Conservation (phyloP, 305 asterid species). For the Rubia balearica region DNA sequence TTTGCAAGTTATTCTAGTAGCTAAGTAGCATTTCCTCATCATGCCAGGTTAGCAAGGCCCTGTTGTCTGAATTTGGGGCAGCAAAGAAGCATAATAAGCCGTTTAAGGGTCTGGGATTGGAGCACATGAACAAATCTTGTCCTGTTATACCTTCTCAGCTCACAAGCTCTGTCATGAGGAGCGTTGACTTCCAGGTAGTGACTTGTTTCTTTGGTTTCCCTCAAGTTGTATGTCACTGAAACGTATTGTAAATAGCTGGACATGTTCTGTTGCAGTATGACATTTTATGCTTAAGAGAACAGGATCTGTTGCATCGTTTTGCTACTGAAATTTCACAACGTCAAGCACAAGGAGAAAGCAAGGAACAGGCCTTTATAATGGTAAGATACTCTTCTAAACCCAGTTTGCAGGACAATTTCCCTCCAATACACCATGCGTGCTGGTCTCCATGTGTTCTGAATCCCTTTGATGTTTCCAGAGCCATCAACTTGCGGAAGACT, state of each 20-base stretch:
- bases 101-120: conserved; percentile 75
- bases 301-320: conserved; percentile 70
- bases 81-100: conserved; percentile 62
- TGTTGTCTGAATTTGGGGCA: conserved; percentile 57
- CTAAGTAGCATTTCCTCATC: conserved; percentile 8
- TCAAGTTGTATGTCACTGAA: conserved; percentile 7
- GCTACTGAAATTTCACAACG: conserved; percentile 56
- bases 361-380: conserved; percentile 57
- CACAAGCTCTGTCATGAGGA: conserved; percentile 36
- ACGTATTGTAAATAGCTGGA: conserved; percentile 7
- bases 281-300: conserved; percentile 77
- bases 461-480: conserved; percentile 34
- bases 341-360: conserved; percentile 73
- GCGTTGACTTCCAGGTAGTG: conserved; percentile 63
- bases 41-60: conserved; percentile 89
- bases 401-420: background rate
- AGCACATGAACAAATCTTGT: conserved; percentile 67
- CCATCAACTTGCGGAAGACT: conserved; percentile 92
- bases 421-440: background rate
- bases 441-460: conserved; percentile 2
- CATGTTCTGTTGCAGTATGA: conserved; percentile 41
- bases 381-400: conserved; percentile 31
- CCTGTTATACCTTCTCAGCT: conserved; percentile 60
- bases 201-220: conserved; percentile 9
- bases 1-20: background rate